Conservation (phyloP, 1,139 yeast genomes). For the Magnusiomyces suaveolens region DNA sequence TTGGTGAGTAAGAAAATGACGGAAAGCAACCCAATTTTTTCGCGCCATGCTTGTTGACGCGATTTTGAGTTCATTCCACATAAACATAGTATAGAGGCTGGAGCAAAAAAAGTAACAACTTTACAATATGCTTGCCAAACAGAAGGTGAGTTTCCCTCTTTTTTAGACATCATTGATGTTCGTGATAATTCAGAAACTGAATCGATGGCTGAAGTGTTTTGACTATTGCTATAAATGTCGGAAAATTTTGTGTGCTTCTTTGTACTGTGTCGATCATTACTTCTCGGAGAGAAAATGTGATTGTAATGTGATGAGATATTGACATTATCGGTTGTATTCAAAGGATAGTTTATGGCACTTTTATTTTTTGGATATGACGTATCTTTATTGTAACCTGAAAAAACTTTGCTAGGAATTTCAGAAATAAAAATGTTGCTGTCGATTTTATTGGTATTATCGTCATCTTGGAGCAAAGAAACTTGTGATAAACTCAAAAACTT, state of each 20-base stretch:
- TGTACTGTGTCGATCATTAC: background rate
- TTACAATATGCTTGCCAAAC: slow-evolving; percentile 73
- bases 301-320: background rate
- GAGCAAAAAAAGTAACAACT: slow-evolving; percentile 73
- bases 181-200: background rate
- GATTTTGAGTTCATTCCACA: slow-evolving; percentile 62
- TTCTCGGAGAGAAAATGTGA: background rate
- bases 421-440: background rate
- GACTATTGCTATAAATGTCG: background rate
- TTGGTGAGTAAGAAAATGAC: slow-evolving; percentile 60
- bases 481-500: background rate
- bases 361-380: background rate
- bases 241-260: background rate
- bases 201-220: background rate
- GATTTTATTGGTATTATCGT: background rate
- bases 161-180: background rate
- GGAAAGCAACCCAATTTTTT: slow-evolving; percentile 68
- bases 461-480: background rate
- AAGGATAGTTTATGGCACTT: background rate
- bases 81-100: slow-evolving; percentile 53
- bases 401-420: background rate
- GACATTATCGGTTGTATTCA: background rate
- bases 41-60: slow-evolving; percentile 88
- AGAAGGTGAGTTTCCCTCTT: slow-evolving; percentile 31
- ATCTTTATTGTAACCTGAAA: background rate